These are phyloP conservation scores for Aspergillus fumigatiaffinis DNA, from an alignment of 2,329 filamentous ascomycete genomes.

Conservation along the genomic window DNA sequence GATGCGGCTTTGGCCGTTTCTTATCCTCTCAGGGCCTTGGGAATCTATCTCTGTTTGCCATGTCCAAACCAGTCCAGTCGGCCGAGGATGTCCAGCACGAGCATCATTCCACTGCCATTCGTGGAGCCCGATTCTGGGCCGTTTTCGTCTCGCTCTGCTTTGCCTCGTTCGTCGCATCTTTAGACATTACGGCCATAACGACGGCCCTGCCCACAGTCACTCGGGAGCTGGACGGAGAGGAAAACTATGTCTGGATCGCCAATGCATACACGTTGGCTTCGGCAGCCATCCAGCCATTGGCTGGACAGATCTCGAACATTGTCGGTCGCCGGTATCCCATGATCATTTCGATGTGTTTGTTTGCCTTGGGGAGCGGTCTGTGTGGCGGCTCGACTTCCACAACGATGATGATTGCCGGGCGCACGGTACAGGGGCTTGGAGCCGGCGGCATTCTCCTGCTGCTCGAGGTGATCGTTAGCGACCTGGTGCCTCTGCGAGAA, in stretches of 20 bases:
- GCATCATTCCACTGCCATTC: background rate
- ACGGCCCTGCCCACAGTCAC: conserved; percentile 2
- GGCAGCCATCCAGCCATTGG: conserved; percentile 43
- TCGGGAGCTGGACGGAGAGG: background rate
- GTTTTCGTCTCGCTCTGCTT: conserved; percentile 1
- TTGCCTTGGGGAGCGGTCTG: conserved; percentile 51
- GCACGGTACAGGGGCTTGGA: conserved; percentile 40
- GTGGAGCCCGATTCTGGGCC: background rate
- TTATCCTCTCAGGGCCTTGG: background rate
- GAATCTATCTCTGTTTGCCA: background rate
- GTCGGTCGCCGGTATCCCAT: conserved; percentile 47
- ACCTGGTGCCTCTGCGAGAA: background rate
- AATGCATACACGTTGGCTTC: conserved; percentile 1
- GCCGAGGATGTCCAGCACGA: background rate
- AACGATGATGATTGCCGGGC: conserved; percentile 50
- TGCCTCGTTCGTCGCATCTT: background rate
- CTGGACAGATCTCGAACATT: conserved; percentile 49
- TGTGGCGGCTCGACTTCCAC: conserved; percentile 44
- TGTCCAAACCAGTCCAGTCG: background rate
- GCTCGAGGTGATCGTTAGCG: background rate
- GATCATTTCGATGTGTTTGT: conserved; percentile 41
- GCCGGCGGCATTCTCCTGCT: background rate
- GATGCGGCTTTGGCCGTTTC: background rate
- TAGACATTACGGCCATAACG: background rate
- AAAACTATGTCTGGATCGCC: conserved; percentile 1